Evolutionary conservation across 345 rosid species (phyloP).

Genomic region (Eucalyptus pauciflora): DNA sequence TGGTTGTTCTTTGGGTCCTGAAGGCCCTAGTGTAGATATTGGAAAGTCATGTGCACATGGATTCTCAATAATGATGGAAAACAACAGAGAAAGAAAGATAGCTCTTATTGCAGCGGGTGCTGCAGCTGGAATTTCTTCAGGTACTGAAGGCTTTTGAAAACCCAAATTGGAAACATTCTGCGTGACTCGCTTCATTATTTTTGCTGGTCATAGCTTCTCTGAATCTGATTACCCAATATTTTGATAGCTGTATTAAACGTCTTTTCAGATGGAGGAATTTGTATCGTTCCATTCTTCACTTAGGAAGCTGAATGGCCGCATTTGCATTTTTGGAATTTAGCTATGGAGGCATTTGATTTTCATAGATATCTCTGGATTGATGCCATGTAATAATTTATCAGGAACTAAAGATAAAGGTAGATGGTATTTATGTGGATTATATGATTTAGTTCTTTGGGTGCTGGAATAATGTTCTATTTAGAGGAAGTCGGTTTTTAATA

Average conservation of each 20-base stretch:
- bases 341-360: neutral
- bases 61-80: conserved; percentile 88
- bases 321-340: neutral
- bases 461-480: neutral
- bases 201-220: neutral
- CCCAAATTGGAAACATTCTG: neutral
- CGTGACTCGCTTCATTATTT: neutral
- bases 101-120: conserved; percentile 99
- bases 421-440: neutral
- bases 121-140: conserved; percentile 96
- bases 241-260: neutral
- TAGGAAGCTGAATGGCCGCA: neutral
- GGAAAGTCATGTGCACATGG: conserved; percentile 97
- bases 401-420: neutral
- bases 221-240: neutral
- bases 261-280: neutral
- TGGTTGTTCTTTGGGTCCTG: conserved; percentile 95
- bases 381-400: neutral
- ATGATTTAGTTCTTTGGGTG: neutral
- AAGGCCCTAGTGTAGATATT: conserved; percentile 97
- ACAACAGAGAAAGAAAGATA: conserved; percentile 87
- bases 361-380: neutral
- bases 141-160: conserved; percentile 13
- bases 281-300: neutral
- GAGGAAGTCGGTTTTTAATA: neutral